Conservation (phyloP, 768 basidiomycete genomes). For the Trametes punicea region DNA sequence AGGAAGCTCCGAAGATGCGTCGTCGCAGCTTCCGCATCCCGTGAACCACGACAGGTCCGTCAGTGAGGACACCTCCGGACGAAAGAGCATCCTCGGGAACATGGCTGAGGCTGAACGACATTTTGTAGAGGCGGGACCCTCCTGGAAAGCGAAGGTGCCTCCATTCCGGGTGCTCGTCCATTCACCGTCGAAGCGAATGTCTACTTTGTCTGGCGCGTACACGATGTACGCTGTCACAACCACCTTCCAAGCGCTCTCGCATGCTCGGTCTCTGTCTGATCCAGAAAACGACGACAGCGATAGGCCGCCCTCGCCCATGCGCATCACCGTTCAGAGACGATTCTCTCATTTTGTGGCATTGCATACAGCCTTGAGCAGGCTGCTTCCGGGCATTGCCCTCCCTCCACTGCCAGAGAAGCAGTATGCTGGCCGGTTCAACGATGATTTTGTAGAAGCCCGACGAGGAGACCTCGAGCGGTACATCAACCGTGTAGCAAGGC, state of each 20-base stretch:
- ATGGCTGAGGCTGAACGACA: constrained; percentile 59
- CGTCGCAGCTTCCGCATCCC: constrained; percentile 21
- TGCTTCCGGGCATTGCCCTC: constrained; percentile 72
- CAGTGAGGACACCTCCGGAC: constrained; percentile 33
- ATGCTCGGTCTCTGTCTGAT: constrained; percentile 9
- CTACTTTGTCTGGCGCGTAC: constrained; percentile 64
- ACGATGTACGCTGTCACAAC: constrained; percentile 78
- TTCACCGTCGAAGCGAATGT: constrained; percentile 73
- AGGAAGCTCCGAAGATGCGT: constrained; percentile 43
- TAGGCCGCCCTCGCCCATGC: constrained; percentile 36
- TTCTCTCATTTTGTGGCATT: constrained; percentile 84
- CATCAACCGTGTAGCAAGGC: constrained; percentile 62
- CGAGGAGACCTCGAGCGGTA: constrained; percentile 81
- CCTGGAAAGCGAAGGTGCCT: constrained; percentile 73
- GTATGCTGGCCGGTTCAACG: constrained; percentile 75
- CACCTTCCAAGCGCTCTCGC: constrained; percentile 45
- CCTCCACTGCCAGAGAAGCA: constrained; percentile 86
- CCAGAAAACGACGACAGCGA: constrained; percentile 18
- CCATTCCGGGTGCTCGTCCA: constrained; percentile 74
- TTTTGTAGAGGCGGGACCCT: constrained; percentile 64
- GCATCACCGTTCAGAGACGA: constrained; percentile 74
- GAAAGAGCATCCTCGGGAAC: constrained; percentile 8
- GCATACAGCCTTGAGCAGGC: constrained; percentile 63
- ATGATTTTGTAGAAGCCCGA: constrained; percentile 79
- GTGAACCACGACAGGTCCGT: constrained; percentile 34